phyloP scores from a whole-genome alignment of 2,329 filamentous ascomycete genomes.

The Colletotrichum plurivorum region DNA sequence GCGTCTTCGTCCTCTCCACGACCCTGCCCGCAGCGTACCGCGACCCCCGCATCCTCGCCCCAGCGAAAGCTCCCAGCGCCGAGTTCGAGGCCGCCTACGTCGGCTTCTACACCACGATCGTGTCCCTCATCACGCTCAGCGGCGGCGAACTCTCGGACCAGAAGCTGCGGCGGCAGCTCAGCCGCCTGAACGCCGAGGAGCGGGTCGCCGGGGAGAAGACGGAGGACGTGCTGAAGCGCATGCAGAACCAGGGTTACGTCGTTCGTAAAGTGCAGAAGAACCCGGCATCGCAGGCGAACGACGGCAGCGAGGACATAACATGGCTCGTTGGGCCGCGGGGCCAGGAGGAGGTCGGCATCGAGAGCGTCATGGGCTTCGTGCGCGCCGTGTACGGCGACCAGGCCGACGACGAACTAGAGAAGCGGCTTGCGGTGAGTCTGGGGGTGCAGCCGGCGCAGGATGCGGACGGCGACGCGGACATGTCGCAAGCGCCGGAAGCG shows the following conservation, averaged over 20 bases:
- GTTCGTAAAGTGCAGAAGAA: constrained; percentile 78
- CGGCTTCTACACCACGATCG: constrained; percentile 84
- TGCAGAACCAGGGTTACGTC: constrained; percentile 88
- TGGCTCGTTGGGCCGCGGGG: constrained; percentile 90
- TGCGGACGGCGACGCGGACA: constrained; percentile 42
- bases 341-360: constrained; percentile 86
- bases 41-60: constrained; percentile 75
- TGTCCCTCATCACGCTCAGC: constrained; percentile 82
- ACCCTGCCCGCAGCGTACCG: constrained; percentile 79
- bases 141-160: constrained; percentile 82
- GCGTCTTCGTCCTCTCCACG: constrained; percentile 83
- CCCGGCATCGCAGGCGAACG: constrained; percentile 58
- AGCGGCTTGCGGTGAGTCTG: constrained; percentile 73
- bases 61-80: constrained; percentile 75
- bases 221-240: constrained; percentile 79
- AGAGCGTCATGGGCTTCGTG: constrained; percentile 80
- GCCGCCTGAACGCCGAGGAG: constrained; percentile 80
- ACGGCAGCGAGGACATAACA: constrained; percentile 82
- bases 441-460: constrained; percentile 58
- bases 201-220: constrained; percentile 83
- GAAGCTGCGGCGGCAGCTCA: constrained; percentile 83
- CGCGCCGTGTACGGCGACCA: constrained; percentile 69
- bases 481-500: constrained; percentile 27
- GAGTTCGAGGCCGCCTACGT: constrained; percentile 84
- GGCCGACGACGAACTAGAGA: constrained; percentile 68